Conservation (phyloP, 768 basidiomycete species). For the Rhizopogon vinicolor region DNA sequence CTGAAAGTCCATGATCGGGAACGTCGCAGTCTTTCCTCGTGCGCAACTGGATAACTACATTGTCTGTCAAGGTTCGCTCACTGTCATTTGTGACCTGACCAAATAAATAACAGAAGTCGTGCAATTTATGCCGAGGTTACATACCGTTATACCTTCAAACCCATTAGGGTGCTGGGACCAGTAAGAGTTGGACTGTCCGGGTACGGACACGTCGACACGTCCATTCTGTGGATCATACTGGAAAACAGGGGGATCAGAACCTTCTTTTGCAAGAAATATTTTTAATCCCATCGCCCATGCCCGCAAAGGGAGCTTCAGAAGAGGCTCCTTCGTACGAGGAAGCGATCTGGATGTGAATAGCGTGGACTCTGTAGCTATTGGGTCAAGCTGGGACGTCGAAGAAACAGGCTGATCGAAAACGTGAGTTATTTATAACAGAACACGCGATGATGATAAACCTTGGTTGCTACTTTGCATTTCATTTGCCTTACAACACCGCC, state of each 20-base stretch:
- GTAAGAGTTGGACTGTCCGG: not conserved
- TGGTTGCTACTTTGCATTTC: conserved; percentile 22
- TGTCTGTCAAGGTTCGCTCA: conserved; percentile 2
- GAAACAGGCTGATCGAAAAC: not conserved
- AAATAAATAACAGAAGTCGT: not conserved
- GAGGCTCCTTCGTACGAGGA: conserved; percentile 2
- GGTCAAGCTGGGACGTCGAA: conserved; percentile 7
- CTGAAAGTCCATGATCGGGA: not conserved
- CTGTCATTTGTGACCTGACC: conserved; percentile 21
- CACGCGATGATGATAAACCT: conserved; percentile 1
- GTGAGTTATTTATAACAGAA: not conserved
- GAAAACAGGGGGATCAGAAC: not conserved
- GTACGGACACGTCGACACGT: not conserved
- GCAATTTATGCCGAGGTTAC: not conserved
- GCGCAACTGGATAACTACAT: conserved; percentile 19
- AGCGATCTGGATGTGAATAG: conserved; percentile 7
- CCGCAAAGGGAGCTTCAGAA: conserved; percentile 12
- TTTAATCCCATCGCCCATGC: conserved; percentile 25
- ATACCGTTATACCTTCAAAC: not conserved
- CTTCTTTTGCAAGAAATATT: not conserved
- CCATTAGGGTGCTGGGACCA: not conserved
- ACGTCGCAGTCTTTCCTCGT: conserved; percentile 6
- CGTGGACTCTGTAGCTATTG: conserved; percentile 24
- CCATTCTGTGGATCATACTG: not conserved
- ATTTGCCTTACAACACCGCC: conserved; percentile 9